Evolutionary conservation across 306 rosid genomes (phyloP).

Genomic region (Mucuna pruriens): DNA sequence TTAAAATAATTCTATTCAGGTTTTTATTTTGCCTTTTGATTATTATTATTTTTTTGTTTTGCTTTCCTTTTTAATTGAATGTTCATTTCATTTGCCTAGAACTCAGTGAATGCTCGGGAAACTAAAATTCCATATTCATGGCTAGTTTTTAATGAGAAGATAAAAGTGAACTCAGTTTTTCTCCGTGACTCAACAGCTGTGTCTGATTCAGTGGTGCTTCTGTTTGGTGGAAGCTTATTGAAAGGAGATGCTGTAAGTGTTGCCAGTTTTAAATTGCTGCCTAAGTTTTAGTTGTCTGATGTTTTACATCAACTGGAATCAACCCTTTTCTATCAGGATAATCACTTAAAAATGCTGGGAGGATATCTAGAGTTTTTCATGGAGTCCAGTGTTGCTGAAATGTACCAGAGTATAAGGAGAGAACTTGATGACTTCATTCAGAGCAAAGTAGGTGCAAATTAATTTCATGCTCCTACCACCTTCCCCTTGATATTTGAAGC

Average conservation of each 20-base stretch:
- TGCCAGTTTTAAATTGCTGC: background rate
- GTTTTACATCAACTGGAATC: constrained; percentile 22
- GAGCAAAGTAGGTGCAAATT: constrained; percentile 65
- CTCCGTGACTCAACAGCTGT: constrained; percentile 97
- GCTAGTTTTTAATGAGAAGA: constrained; percentile 95
- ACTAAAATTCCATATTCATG: constrained; percentile 90
- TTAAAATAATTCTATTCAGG: background rate
- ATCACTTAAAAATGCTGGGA: constrained; percentile 90
- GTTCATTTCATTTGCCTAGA: constrained; percentile 56
- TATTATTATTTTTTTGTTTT: constrained; percentile 13
- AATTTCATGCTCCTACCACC: constrained; percentile 33
- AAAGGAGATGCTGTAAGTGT: constrained; percentile 74
- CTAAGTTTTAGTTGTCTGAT: constrained; percentile 18
- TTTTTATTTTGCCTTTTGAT: constrained; percentile 21
- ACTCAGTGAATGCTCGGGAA: constrained; percentile 95
- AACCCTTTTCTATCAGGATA: constrained; percentile 63
- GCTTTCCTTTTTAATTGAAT: constrained; percentile 31
- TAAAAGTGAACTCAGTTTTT: constrained; percentile 95
- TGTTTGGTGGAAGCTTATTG: constrained; percentile 85
- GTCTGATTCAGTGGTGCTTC: constrained; percentile 81
- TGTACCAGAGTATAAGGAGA: constrained; percentile 65
- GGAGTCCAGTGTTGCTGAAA: constrained; percentile 78
- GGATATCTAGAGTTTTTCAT: constrained; percentile 93
- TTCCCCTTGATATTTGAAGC: constrained; percentile 25
- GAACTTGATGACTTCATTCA: constrained; percentile 88